Percentiles rank a stretch among this genome's conserved stretches.
Conservation (phyloP, 257 asterid genomes). For the Capsicum pubescens region DNA sequence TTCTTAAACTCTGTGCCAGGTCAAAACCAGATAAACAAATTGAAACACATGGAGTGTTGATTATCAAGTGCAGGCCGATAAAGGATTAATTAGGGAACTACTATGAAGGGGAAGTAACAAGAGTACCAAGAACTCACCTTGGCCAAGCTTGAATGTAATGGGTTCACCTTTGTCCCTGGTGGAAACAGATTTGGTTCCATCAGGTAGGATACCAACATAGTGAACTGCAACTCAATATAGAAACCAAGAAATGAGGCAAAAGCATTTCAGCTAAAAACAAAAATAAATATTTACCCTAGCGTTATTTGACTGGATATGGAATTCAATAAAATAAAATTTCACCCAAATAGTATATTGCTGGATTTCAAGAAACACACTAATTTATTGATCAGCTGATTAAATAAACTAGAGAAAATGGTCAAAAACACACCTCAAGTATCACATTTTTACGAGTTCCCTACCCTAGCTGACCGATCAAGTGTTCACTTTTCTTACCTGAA, state of each 20-base stretch:
- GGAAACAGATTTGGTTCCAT: slow-evolving; percentile 56
- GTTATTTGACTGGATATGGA: neutral
- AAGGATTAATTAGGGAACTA: neutral
- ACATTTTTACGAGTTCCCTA: too few species aligned
- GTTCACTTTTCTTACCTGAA: too few species aligned
- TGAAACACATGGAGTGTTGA: neutral
- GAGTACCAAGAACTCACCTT: slow-evolving; percentile 46
- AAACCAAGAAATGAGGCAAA: neutral
- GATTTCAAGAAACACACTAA: neutral
- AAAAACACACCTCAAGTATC: too few species aligned
- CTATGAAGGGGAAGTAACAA: neutral
- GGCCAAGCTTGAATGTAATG: slow-evolving; percentile 59
- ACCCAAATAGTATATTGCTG: neutral
- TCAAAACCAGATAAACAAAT: too few species aligned
- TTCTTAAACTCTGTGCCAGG: too few species aligned
- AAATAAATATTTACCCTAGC: slow-evolving; percentile 4
- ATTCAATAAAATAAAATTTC: neutral
- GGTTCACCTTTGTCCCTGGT: slow-evolving; percentile 53
- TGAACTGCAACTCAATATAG: slow-evolving; percentile 54
- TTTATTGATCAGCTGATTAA: neutral
- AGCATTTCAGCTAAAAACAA: neutral
- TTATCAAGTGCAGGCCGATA: slow-evolving; percentile 6
- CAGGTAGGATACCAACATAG: slow-evolving; percentile 59
- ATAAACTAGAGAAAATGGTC: neutral
- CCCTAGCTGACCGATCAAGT: too few species aligned